phyloP scores from a whole-genome alignment of 2,329 filamentous ascomycete genomes.

The Penicillium sp. region DNA sequence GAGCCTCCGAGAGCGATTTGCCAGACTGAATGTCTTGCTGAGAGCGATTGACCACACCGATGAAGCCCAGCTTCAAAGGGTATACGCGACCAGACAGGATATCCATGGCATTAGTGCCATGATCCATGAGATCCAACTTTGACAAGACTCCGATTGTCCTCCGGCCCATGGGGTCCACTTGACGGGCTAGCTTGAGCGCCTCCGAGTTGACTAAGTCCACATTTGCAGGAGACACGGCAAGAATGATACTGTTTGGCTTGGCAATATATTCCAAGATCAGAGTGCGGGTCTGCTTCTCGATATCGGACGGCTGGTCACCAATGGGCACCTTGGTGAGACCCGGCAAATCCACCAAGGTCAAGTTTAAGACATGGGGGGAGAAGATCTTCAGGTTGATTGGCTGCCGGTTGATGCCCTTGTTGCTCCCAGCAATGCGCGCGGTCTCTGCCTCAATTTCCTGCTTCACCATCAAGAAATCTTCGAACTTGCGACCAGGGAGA shows the following conservation, averaged over 20 bases:
- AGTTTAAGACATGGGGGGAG: constrained; percentile 92
- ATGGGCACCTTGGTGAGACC: constrained; percentile 98
- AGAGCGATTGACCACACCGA: constrained; percentile 95
- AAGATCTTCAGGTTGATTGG: constrained; percentile 99
- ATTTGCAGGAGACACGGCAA: constrained; percentile 95
- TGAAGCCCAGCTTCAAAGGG: constrained; percentile 94
- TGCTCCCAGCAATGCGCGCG: constrained; percentile 88
- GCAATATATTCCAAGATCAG: constrained; percentile 98
- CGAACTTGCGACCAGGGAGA: constrained; percentile 84
- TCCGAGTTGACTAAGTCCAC: constrained; percentile 99
- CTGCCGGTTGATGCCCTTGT: constrained; percentile 97
- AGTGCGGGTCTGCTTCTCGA: constrained; percentile 96
- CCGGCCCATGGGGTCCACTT: constrained; percentile 93
- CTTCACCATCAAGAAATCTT: constrained; percentile 90
- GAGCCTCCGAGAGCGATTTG: constrained; percentile 90
- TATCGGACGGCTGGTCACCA: constrained; percentile 94
- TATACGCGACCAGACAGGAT: constrained; percentile 98
- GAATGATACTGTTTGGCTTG: constrained; percentile 96
- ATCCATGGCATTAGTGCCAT: constrained; percentile 95
- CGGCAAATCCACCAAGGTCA: constrained; percentile 94
- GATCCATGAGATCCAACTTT: constrained; percentile 97
- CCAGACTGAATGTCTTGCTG: constrained; percentile 97
- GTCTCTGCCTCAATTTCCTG: constrained; percentile 98
- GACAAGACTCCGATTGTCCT: constrained; percentile 96
- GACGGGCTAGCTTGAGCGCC: constrained; percentile 90